Evolutionary conservation across 2,329 filamentous ascomycete species (phyloP).

Genomic region (Ascochyta lentis): DNA sequence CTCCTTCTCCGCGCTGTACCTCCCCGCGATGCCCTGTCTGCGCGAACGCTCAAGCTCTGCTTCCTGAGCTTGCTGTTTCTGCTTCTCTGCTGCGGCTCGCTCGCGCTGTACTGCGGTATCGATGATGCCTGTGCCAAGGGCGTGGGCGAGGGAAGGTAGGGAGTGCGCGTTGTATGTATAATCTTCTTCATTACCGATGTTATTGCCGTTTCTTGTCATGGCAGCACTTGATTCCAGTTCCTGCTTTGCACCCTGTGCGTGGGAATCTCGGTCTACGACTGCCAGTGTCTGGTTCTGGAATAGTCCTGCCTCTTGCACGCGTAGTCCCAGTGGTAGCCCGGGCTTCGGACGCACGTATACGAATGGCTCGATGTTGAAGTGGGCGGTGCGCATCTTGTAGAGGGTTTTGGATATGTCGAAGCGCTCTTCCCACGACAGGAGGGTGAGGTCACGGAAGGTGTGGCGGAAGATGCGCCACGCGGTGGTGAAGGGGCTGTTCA

Average conservation of each 20-base stretch:
- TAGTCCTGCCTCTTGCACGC: conserved; percentile 11
- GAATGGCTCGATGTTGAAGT: conserved; percentile 34
- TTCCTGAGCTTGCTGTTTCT: not conserved
- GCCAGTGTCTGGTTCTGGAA: not conserved
- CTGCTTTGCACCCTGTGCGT: too few relatives aligned
- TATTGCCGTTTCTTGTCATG: too few relatives aligned
- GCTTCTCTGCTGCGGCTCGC: not conserved
- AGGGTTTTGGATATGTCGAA: conserved; percentile 29
- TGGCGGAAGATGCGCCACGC: conserved; percentile 49
- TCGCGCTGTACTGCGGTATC: conserved; percentile 11
- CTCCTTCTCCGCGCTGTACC: too few relatives aligned
- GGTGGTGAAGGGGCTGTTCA: conserved; percentile 38
- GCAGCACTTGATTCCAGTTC: too few relatives aligned
- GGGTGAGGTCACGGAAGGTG: conserved; percentile 50
- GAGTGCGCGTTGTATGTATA: conserved; percentile 20
- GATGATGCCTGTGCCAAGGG: conserved; percentile 10
- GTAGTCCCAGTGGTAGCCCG: conserved; percentile 23
- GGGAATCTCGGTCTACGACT: too few relatives aligned
- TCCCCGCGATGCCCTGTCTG: too few relatives aligned
- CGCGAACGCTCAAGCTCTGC: too few relatives aligned
- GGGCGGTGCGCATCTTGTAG: conserved; percentile 28
- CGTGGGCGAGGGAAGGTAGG: conserved; percentile 19
- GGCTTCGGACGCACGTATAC: conserved; percentile 29
- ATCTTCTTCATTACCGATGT: not conserved
- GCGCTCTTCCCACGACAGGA: conserved; percentile 52